Conservation (phyloP, 331 rosid species). For the Malus hybrid region DNA sequence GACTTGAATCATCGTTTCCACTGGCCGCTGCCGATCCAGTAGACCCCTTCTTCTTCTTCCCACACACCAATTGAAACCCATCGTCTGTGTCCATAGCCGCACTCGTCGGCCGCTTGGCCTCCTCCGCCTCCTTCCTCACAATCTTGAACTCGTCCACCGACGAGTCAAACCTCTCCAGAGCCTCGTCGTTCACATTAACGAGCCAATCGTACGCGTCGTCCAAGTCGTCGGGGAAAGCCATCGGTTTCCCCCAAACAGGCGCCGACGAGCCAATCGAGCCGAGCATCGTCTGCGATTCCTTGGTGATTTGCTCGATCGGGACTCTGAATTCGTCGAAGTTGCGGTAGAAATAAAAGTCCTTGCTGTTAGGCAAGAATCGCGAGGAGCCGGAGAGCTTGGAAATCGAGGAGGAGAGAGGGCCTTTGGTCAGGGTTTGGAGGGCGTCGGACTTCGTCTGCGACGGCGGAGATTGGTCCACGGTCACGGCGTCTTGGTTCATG, state of each 20-base stretch:
- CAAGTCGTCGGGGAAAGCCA: conserved; percentile 45
- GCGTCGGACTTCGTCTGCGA: conserved; percentile 18
- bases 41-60: conserved; percentile 40
- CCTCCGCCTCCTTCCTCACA: conserved; percentile 42
- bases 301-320: conserved; percentile 42
- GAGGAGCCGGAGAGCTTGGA: conserved; percentile 50
- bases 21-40: neutral
- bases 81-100: conserved; percentile 22
- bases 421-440: conserved; percentile 34
- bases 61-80: conserved; percentile 53
- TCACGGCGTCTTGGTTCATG: conserved; percentile 34
- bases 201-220: conserved; percentile 94
- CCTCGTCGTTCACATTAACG: conserved; percentile 73
- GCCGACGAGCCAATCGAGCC: conserved; percentile 46
- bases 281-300: conserved; percentile 53
- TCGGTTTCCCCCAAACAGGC: conserved; percentile 43
- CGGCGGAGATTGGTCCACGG: conserved; percentile 37
- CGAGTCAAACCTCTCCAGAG: conserved; percentile 51
- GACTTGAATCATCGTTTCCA: conserved; percentile 14
- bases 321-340: conserved; percentile 58
- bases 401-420: conserved; percentile 39
- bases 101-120: conserved; percentile 19
- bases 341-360: conserved; percentile 60
- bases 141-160: conserved; percentile 51
- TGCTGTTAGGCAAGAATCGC: conserved; percentile 45